phyloP scores from a whole-genome alignment of 2,329 filamentous ascomycete species.

The Sarocladiaceae sp. region DNA sequence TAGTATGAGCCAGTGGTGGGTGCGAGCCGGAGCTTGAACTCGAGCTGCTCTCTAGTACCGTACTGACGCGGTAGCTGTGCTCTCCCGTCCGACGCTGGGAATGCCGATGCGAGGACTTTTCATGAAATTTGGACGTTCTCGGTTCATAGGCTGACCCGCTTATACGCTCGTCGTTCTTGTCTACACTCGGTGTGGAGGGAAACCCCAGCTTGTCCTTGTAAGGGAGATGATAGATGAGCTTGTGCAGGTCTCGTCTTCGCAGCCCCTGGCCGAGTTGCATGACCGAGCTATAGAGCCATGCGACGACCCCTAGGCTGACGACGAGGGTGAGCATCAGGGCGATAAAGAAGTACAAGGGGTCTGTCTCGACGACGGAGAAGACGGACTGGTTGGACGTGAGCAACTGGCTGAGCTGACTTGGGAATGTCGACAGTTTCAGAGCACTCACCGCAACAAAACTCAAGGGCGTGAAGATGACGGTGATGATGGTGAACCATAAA shows the following conservation, averaged over 20 bases:
- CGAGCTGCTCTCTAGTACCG: too few species aligned
- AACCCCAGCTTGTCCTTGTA: constrained; percentile 1
- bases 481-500: constrained; percentile 3
- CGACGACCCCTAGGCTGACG: not conserved
- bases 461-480: constrained; percentile 1
- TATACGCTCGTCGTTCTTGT: too few species aligned
- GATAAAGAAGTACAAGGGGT: not conserved
- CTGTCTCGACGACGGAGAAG: constrained; percentile 5
- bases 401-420: not conserved
- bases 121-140: too few species aligned
- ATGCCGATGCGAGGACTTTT: too few species aligned
- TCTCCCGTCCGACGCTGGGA: too few species aligned
- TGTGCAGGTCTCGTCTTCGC: not conserved
- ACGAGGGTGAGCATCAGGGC: not conserved
- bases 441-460: constrained; percentile 1
- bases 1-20: too few species aligned
- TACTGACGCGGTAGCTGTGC: too few species aligned
- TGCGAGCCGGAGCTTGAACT: too few species aligned
- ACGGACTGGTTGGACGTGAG: not conserved
- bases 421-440: not conserved
- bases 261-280: not conserved
- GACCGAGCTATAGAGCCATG: constrained; percentile 1
- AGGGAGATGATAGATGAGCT: not conserved
- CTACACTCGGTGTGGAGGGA: too few species aligned
- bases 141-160: too few species aligned